These are phyloP conservation scores for Colletotrichum sp. DNA, from an alignment of 2,329 filamentous ascomycete species.

Conservation along the genomic window DNA sequence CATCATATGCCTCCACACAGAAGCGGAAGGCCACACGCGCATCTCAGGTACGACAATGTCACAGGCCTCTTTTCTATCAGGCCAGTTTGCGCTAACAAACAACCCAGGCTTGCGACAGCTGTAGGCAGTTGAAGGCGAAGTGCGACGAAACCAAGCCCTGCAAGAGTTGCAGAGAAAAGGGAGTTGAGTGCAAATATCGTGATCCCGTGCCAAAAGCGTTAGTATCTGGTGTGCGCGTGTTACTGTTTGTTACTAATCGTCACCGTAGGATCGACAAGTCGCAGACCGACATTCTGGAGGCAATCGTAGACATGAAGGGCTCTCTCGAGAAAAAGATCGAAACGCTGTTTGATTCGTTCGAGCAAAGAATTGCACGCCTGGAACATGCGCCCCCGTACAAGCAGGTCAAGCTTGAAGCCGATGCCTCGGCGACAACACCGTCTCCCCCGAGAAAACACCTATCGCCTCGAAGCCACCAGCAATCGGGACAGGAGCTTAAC, in stretches of 20 bases:
- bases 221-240: conserved; percentile 42
- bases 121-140: conserved; percentile 86
- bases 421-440: not conserved
- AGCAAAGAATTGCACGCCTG: conserved; percentile 4
- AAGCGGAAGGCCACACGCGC: conserved; percentile 71
- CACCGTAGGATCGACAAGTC: conserved; percentile 62
- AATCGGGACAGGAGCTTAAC: not conserved
- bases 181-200: conserved; percentile 83
- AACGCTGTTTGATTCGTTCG: not conserved
- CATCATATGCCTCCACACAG: conserved; percentile 50
- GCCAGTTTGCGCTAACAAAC: conserved; percentile 8
- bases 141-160: conserved; percentile 87
- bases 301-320: conserved; percentile 41
- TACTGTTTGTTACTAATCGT: conserved; percentile 28
- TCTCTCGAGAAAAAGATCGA: conserved; percentile 16
- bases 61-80: not conserved
- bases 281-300: conserved; percentile 64
- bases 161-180: conserved; percentile 89
- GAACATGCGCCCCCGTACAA: not conserved
- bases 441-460: not conserved
- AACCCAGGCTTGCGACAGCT: conserved; percentile 86
- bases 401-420: conserved; percentile 18
- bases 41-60: conserved; percentile 56
- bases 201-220: conserved; percentile 93
- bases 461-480: not conserved